Evolutionary conservation across 257 asterid species (phyloP), one percentile per base, ranked within the genome.

Genomic region (Solanum pennellii): DNA sequence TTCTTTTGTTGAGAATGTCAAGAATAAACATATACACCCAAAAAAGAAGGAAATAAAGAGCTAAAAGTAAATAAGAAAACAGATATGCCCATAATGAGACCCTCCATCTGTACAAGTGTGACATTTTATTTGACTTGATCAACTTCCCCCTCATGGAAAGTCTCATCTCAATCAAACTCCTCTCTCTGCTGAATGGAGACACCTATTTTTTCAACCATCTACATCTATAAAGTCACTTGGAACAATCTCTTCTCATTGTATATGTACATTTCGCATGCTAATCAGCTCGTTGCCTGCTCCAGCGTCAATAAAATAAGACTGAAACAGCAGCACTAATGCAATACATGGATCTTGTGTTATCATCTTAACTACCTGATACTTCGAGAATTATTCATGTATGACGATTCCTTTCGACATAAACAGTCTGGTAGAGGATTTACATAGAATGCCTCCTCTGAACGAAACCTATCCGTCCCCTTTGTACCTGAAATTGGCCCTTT

Each of bases 341-440:
- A 68, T 71, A 39, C 49, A 66, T 18, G n/a, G 15, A 5, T 65
- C 42, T 27, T n/a, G 56, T 27, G 27, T 20, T 23, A 12, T 42
- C 59, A 80, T 85, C 89, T 6, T 7, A 49, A 31, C 85, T 92
- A 90, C 89, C 84, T 89, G 84, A 87, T 89, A 73, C 79, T 12
- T 44, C 84, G 44, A 56, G 96, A 89, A 44, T 76, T 86, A 89
- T 87, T 92, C 13, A 44, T 39, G 86, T 35, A 66, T 45, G 79
- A 74, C 39, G 86, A 86, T 82, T 89, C 94, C 88, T 77, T 93
- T 83, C 88, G 95, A 91, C 99, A 96, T 68, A 96, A 91, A 90
- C 99, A 95, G 83, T 96, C 99, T 1, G 99, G 98, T 84, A 96
- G 89, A 82, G 99, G 98, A 86, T 96, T 96, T 90, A 93, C 98